Evolutionary conservation across 495 filamentous ascomycete genomes (phyloP).

Genomic region (Margaritispora aquatica): DNA sequence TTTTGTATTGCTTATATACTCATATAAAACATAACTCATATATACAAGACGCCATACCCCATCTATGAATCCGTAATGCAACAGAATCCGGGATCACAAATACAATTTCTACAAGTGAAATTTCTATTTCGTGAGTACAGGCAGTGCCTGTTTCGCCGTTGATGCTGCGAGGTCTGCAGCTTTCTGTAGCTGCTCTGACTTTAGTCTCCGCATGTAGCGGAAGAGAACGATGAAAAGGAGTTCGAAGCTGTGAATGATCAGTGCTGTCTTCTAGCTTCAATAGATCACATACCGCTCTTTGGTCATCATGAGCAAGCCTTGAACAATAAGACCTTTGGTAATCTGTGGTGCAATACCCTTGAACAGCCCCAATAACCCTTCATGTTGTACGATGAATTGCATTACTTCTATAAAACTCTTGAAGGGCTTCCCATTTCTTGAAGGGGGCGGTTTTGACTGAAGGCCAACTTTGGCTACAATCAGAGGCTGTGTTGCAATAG

Average conservation of each 20-base stretch:
- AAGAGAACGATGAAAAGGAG: constrained; percentile 83
- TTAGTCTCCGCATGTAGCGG: constrained; percentile 66
- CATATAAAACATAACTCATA: background rate
- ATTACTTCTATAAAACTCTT: constrained; percentile 95
- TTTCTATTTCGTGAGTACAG: constrained; percentile 39
- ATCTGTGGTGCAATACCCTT: constrained; percentile 97
- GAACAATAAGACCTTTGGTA: constrained; percentile 85
- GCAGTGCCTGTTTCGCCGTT: constrained; percentile 42
- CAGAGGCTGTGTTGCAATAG: constrained; percentile 86
- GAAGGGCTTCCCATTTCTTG: constrained; percentile 83
- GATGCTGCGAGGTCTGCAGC: constrained; percentile 50
- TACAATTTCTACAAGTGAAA: background rate
- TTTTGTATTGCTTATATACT: background rate
- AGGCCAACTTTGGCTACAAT: constrained; percentile 98
- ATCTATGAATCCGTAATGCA: background rate
- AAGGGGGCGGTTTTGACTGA: constrained; percentile 84
- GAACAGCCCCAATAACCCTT: constrained; percentile 77
- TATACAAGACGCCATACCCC: constrained; percentile 3
- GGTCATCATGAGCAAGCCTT: constrained; percentile 98
- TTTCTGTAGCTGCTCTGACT: constrained; percentile 64
- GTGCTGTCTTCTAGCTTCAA: constrained; percentile 1
- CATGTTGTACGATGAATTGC: constrained; percentile 82
- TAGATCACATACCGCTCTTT: constrained; percentile 79
- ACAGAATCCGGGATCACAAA: background rate
- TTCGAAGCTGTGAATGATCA: constrained; percentile 61